phyloP scores from a whole-genome alignment of 139 green algal species.

The Chlorella sp. region DNA sequence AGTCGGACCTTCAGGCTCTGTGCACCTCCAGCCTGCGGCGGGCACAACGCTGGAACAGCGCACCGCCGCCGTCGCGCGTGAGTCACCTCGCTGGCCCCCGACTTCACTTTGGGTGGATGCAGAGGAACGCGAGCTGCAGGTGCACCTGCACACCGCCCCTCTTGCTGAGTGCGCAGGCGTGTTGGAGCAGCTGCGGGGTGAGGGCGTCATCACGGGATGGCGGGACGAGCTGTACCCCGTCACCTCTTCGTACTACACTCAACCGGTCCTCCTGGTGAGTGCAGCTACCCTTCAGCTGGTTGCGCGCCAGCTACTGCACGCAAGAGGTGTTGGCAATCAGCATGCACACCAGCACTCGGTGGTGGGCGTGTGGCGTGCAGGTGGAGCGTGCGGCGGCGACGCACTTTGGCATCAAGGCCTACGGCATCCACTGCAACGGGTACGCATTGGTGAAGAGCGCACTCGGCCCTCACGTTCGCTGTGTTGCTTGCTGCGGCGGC shows the following conservation, averaged over 20 bases:
- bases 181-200: conserved; percentile 5
- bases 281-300: not conserved
- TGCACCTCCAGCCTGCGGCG: conserved; percentile 15
- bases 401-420: conserved; percentile 86
- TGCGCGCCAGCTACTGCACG: no score
- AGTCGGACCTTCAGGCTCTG: not conserved
- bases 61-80: conserved; percentile 37
- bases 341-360: no score
- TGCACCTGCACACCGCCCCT: no score
- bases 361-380: no score
- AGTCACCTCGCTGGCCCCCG: no score
- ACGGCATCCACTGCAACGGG: conserved; percentile 91
- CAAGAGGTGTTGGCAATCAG: no score
- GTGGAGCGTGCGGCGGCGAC: conserved; percentile 83
- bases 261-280: conserved; percentile 56
- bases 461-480: no score
- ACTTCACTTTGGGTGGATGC: no score
- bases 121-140: no score
- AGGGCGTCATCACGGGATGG: conserved; percentile 79
- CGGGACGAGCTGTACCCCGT: conserved; percentile 92
- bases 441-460: no score
- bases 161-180: no score
- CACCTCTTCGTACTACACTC: conserved; percentile 41
- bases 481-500: no score
- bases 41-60: conserved; percentile 31